phyloP scores from a whole-genome alignment of 352 stramenopile species.

The Phytophthora meadii region DNA sequence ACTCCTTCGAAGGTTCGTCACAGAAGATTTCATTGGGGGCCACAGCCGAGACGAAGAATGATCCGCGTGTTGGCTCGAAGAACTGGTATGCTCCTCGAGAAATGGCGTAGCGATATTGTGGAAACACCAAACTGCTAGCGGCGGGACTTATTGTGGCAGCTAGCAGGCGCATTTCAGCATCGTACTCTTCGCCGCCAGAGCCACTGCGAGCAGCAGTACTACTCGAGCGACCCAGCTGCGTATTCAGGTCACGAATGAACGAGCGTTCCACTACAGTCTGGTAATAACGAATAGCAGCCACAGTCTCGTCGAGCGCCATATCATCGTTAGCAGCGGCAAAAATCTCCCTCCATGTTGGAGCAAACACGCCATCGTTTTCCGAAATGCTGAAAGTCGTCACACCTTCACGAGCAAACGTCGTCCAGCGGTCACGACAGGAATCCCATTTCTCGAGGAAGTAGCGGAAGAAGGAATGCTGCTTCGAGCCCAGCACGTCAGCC shows the following conservation, averaged over 20 bases:
- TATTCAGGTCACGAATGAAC: constrained; percentile 31
- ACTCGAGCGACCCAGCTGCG: constrained; percentile 10
- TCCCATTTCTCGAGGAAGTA: constrained; percentile 42
- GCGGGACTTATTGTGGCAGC: constrained; percentile 33
- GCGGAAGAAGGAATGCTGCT: constrained; percentile 36
- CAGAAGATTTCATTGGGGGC: constrained; percentile 38
- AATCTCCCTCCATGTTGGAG: constrained; percentile 33
- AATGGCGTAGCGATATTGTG: constrained; percentile 39
- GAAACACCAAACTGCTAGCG: constrained; percentile 33
- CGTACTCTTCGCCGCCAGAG: constrained; percentile 21
- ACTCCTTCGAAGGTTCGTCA: constrained; percentile 42
- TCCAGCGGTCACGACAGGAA: constrained; percentile 39
- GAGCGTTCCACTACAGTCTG: constrained; percentile 43
- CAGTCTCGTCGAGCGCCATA: constrained; percentile 41
- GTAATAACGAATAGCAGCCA: constrained; percentile 41
- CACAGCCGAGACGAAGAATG: constrained; percentile 41
- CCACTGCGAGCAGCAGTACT: constrained; percentile 8
- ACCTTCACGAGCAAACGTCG: constrained; percentile 38
- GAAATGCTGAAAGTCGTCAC: constrained; percentile 46
- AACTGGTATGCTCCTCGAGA: constrained; percentile 42
- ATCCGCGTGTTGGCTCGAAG: constrained; percentile 37
- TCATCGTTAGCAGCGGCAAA: constrained; percentile 36
- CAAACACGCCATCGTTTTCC: constrained; percentile 31
- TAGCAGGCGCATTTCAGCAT: constrained; percentile 42
- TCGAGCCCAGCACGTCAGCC: constrained; percentile 34